These are phyloP conservation scores for Citrus australasica DNA, from an alignment of 345 rosid genomes.

Conservation along the genomic window DNA sequence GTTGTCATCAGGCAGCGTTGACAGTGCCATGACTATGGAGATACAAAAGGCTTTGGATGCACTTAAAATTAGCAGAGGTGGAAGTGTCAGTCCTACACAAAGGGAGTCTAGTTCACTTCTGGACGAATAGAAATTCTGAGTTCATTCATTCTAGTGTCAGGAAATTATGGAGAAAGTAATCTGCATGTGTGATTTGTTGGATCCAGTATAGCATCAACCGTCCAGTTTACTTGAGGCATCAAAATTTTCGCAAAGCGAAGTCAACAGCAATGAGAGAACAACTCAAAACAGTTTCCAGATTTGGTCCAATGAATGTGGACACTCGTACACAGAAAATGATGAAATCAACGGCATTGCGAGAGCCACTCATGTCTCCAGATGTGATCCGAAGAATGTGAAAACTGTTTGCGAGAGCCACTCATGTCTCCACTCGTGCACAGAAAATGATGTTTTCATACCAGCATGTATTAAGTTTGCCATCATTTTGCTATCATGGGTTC, in stretches of 20 bases:
- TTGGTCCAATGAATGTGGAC: no score
- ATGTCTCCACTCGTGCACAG: no score
- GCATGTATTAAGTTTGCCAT: not conserved
- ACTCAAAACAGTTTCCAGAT: no score
- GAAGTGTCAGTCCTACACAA: constrained; percentile 57
- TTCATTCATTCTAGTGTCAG: not conserved
- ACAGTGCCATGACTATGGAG: constrained; percentile 99
- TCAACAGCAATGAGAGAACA: not conserved
- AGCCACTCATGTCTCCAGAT: no score
- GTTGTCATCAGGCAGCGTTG: constrained; percentile 92
- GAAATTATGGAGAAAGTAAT: not conserved
- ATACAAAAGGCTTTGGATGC: constrained; percentile 90
- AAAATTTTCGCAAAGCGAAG: not conserved
- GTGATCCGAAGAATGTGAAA: no score
- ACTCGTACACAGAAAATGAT: no score
- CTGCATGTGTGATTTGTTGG: not conserved
- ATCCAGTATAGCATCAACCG: no score
- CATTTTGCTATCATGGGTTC: not conserved
- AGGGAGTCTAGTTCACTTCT: constrained; percentile 45
- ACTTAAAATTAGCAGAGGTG: constrained; percentile 62
- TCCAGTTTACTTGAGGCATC: not conserved
- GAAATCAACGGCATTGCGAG: no score
- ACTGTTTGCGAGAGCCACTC: no score
- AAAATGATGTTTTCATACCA: not conserved
- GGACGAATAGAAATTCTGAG: constrained; percentile 23